These are phyloP conservation scores for Psilocybe azurescens DNA, from an alignment of 768 basidiomycete genomes.

Conservation along the genomic window DNA sequence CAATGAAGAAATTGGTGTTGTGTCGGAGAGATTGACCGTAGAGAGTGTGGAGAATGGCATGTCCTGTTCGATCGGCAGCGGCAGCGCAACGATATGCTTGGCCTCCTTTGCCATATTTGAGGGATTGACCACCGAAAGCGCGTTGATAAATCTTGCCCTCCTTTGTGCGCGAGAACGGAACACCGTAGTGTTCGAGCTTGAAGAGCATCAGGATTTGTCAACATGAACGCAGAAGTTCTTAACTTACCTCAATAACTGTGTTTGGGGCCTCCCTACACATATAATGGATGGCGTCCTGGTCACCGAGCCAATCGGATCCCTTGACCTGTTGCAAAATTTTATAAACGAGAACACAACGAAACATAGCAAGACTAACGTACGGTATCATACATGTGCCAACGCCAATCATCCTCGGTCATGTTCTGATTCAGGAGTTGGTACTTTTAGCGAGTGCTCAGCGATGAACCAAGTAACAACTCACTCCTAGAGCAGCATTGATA, in stretches of 20 bases:
- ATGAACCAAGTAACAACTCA: slow-evolving; percentile 41
- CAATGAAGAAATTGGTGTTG: slow-evolving; percentile 99
- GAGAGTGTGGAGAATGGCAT: slow-evolving; percentile 97
- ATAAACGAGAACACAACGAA: slow-evolving; percentile 15
- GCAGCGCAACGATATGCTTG: slow-evolving; percentile 99
- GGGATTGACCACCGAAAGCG: slow-evolving; percentile 97
- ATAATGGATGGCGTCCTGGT: slow-evolving; percentile 99
- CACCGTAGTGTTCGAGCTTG: slow-evolving; percentile 97
- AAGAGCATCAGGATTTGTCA: slow-evolving; percentile 9
- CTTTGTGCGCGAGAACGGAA: slow-evolving; percentile 97
- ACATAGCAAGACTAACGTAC: slow-evolving; percentile 47
- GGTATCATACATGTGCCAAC: slow-evolving; percentile 99
- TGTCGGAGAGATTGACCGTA: slow-evolving; percentile 99
- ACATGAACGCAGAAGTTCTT: not conserved
- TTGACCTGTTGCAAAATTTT: slow-evolving; percentile 72
- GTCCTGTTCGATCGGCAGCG: slow-evolving; percentile 98
- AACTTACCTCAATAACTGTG: slow-evolving; percentile 85
- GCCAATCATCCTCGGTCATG: slow-evolving; percentile 99
- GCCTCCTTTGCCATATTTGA: slow-evolving; percentile 97
- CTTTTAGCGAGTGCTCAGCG: slow-evolving; percentile 9
- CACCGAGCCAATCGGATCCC: slow-evolving; percentile 99
- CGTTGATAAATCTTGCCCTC: slow-evolving; percentile 99
- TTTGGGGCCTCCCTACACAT: slow-evolving; percentile 98
- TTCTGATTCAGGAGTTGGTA: slow-evolving; percentile 53
- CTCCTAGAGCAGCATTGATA: slow-evolving; percentile 96